Conservation (phyloP, 2,329 filamentous ascomycete species). For the Coleophoma eucalyptorum region DNA sequence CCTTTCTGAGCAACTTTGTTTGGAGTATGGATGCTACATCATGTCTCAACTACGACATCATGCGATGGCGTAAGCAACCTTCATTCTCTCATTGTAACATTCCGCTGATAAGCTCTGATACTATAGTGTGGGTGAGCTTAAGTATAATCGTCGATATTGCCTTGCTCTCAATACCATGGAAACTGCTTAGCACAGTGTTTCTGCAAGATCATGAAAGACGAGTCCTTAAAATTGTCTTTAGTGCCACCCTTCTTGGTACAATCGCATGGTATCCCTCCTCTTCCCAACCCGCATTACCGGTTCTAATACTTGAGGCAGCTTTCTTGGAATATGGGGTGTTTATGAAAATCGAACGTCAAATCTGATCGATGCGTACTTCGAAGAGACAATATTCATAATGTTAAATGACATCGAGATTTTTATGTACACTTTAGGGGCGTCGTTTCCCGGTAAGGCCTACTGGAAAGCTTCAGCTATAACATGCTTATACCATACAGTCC, state of each 20-base stretch:
- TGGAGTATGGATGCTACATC: conserved; percentile 14
- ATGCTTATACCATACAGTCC: conserved; percentile 1
- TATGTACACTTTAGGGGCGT: conserved; percentile 25
- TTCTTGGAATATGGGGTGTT: conserved; percentile 16
- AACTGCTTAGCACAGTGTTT: conserved; percentile 16
- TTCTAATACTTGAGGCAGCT: not conserved
- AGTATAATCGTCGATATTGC: conserved; percentile 24
- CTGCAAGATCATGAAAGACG: conserved; percentile 20
- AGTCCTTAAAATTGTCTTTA: conserved; percentile 23
- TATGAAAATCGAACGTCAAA: conserved; percentile 12
- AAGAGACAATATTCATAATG: conserved; percentile 23
- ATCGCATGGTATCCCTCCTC: conserved; percentile 17
- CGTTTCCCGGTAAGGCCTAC: conserved; percentile 18
- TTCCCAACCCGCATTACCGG: not conserved
- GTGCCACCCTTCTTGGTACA: conserved; percentile 24
- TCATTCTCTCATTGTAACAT: not conserved
- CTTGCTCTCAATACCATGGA: conserved; percentile 20
- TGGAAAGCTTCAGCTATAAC: not conserved
- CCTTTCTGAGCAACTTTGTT: conserved; percentile 22
- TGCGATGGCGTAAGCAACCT: conserved; percentile 20
- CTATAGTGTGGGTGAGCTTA: conserved; percentile 21
- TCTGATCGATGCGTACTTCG: conserved; percentile 16
- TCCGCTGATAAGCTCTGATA: not conserved
- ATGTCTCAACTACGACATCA: conserved; percentile 24
- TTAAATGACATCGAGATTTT: conserved; percentile 26